These are phyloP conservation scores for Metschnikowia continentalis DNA, from an alignment of 805 yeast genomes.

Conservation along the genomic window DNA sequence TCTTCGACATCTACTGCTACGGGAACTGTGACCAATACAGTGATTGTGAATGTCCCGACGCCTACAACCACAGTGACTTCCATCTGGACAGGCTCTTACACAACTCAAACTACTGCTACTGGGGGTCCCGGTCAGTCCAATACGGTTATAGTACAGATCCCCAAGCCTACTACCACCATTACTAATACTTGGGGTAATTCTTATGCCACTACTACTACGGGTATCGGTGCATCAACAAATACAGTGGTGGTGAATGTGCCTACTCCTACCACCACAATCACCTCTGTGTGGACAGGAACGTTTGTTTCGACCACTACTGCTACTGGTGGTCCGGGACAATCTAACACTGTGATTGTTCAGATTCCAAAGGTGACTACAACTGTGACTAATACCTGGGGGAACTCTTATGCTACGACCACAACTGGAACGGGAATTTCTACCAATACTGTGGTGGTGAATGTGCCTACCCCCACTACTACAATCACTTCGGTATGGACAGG, in stretches of 20 bases:
- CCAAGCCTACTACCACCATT: conserved; percentile 14
- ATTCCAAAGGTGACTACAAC: conserved; percentile 18
- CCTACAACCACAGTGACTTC: conserved; percentile 7
- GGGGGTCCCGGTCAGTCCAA: neutral
- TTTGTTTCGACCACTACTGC: neutral
- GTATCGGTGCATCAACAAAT: neutral
- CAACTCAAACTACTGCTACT: neutral
- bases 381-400: conserved; percentile 13
- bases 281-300: conserved; percentile 11
- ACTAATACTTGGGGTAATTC: conserved; percentile 15
- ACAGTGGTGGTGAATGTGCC: conserved; percentile 15
- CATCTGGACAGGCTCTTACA: conserved; percentile 9
- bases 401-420: conserved; percentile 9
- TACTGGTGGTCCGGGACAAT: too few relatives aligned
- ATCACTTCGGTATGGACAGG: conserved; percentile 13
- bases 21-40: neutral
- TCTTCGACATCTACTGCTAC: conserved; percentile 2
- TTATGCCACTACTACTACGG: conserved; percentile 5
- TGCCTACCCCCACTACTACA: conserved; percentile 10
- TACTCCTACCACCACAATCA: conserved; percentile 6
- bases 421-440: neutral
- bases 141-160: conserved; percentile 14
- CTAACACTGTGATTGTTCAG: conserved; percentile 10
- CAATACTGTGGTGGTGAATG: conserved; percentile 10
- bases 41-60: conserved; percentile 13